Evolutionary conservation across 306 rosid species (phyloP).

Genomic region (Quercus glauca): DNA sequence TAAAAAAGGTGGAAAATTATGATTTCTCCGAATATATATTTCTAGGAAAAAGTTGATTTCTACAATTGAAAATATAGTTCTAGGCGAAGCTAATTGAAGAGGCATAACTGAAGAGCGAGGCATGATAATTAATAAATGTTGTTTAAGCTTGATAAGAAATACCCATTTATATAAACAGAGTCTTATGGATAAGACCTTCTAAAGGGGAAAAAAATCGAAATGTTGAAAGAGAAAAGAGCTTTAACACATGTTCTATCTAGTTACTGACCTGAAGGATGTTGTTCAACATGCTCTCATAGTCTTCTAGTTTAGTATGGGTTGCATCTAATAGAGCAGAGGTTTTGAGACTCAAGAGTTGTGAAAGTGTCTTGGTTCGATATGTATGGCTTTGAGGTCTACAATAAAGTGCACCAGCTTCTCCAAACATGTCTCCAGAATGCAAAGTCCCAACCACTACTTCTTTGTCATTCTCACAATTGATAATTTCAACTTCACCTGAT

Average conservation of each 20-base stretch:
- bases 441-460: conserved; percentile 60
- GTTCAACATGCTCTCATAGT: conserved; percentile 48
- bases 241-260: not conserved
- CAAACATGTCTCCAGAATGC: conserved; percentile 65
- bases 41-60: too few species aligned
- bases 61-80: too few species aligned
- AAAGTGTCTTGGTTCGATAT: conserved; percentile 77
- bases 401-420: conserved; percentile 77
- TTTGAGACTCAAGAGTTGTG: conserved; percentile 82
- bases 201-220: not conserved
- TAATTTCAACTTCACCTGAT: conserved; percentile 84
- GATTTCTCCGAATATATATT: too few species aligned
- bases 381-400: conserved; percentile 63
- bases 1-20: too few species aligned
- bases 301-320: conserved; percentile 56
- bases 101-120: too few species aligned
- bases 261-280: conserved; percentile 66
- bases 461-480: conserved; percentile 45
- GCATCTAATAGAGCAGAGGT: conserved; percentile 53
- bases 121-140: too few species aligned
- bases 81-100: too few species aligned
- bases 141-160: too few species aligned
- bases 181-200: not conserved
- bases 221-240: not conserved
- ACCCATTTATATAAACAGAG: too few species aligned